Percentiles rank a stretch among this genome's conserved stretches.
phyloP scores from a whole-genome alignment of 176 grass and related monocot genomes.

The Elymus sibiricus region DNA sequence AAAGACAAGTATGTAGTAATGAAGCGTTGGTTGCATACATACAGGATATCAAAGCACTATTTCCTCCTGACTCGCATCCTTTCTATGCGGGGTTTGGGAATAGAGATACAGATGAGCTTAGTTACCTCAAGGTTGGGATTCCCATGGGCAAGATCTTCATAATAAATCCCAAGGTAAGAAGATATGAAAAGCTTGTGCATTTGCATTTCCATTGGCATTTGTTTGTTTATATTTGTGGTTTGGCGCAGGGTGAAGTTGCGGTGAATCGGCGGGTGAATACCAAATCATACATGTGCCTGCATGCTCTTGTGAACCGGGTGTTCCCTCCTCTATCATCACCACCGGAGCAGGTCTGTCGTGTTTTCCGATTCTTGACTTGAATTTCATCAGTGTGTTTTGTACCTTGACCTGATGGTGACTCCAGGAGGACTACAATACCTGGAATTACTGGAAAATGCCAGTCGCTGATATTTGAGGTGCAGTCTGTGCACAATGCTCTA shows the following conservation, averaged over 20 bases:
- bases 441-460: constrained; percentile 93
- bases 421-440: constrained; percentile 87
- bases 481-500: not conserved
- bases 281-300: constrained; percentile 83
- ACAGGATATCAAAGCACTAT: constrained; percentile 83
- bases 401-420: constrained; percentile 12
- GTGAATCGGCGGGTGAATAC: constrained; percentile 85
- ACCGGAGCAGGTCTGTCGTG: constrained; percentile 56
- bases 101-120: constrained; percentile 90
- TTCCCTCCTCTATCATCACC: constrained; percentile 75
- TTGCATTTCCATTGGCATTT: not conserved
- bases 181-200: not conserved
- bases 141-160: constrained; percentile 97
- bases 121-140: constrained; percentile 95
- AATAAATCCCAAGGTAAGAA: constrained; percentile 87
- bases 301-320: constrained; percentile 89
- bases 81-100: constrained; percentile 99
- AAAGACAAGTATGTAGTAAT: constrained; percentile 21
- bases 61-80: constrained; percentile 84
- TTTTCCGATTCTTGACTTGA: not conserved
- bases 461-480: constrained; percentile 60
- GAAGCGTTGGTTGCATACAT: constrained; percentile 17
- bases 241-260: constrained; percentile 78
- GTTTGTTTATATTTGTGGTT: not conserved
- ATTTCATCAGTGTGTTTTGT: not conserved